Evolutionary conservation across 2,329 filamentous ascomycete genomes (phyloP), one percentile per base, ranked within the genome.

Genomic region (Chaetomium strumarium): DNA sequence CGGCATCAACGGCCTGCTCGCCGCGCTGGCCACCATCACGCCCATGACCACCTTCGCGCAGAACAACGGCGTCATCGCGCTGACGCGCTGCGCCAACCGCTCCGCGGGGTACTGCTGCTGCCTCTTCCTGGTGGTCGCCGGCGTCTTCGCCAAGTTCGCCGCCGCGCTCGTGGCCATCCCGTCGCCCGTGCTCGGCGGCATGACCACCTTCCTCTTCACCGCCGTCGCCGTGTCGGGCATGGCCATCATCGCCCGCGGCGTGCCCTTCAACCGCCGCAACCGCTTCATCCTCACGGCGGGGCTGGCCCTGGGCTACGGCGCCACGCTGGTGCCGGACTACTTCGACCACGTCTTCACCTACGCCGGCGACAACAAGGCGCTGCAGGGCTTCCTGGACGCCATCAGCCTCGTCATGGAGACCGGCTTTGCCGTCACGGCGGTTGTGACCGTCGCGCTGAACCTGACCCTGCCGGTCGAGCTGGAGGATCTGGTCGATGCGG

Each of bases 11-110:
- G 86, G 88, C 34, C 72, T 90, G 58, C 72, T 92, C 14, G 86
- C 87, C 14, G 86, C 83, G 1, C 77, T 93, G 31, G 86, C 84
- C 72, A 92, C 88, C 44, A 87, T 89, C 60, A 88, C 86, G 0
- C 87, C 88, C 30, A 88, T 91, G 80, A 84, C 82, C 1, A 86
- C 84, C 0, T 91, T 91, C 60, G 88, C 88, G 0, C 87, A 91
- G 67, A 92, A 92, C 72, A 91, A 92, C 66, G 88, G 88, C 34
- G 86, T 92, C 47, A 91, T 93, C 55, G 85, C 88, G 0, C 75
- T 93, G 41, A 93, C 88, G 0, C 79, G 87, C 14, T 92, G 88
- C 66, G 88, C 88, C 1, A 92, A 90, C 67, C 81, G 88, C 49
- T 86, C 83, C 43, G 89, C 88, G 5, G 89, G 89, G 5, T 90